Percentiles rank a stretch among this genome's conserved stretches.
phyloP scores from a whole-genome alignment of 1,284 basidiomycete genomes.

The Heterobasidion parviporum region DNA sequence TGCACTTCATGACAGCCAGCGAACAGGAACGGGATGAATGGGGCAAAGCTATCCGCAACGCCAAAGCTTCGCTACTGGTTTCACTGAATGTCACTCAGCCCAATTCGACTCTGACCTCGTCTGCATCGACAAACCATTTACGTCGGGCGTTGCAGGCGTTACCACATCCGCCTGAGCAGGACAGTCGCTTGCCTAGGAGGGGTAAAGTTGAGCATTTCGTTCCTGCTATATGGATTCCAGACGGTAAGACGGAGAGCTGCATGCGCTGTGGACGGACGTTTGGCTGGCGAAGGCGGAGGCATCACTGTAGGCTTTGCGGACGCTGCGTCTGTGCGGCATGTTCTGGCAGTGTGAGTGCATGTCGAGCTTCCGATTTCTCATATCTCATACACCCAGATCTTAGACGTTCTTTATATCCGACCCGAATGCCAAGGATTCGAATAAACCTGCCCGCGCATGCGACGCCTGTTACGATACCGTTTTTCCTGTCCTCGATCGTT shows the following conservation, averaged over 20 bases:
- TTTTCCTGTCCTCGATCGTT: conserved; percentile 56
- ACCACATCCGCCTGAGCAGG: conserved; percentile 54
- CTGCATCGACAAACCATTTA: conserved; percentile 64
- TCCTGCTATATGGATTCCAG: conserved; percentile 90
- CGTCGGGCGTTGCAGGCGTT: conserved; percentile 65
- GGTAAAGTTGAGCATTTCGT: conserved; percentile 79
- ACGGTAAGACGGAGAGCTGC: conserved; percentile 72
- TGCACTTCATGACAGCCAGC: conserved; percentile 27
- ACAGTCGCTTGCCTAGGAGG: conserved; percentile 29
- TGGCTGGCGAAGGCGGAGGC: conserved; percentile 75
- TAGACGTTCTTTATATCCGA: conserved; percentile 77
- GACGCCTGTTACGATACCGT: conserved; percentile 81
- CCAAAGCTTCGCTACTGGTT: conserved; percentile 63
- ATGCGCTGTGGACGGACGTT: conserved; percentile 78
- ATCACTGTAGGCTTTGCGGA: conserved; percentile 89
- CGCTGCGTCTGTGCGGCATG: conserved; percentile 79
- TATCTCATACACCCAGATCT: neutral
- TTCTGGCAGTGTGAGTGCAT: conserved; percentile 57
- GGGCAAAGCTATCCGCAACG: conserved; percentile 60
- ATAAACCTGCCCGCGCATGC: conserved; percentile 73
- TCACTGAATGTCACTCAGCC: conserved; percentile 61
- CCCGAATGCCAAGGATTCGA: conserved; percentile 33
- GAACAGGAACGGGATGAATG: conserved; percentile 61
- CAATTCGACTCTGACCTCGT: conserved; percentile 74
- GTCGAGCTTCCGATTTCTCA: conserved; percentile 3